Conservation (phyloP, 257 asterid genomes). For the Solanum sparsipilum region DNA sequence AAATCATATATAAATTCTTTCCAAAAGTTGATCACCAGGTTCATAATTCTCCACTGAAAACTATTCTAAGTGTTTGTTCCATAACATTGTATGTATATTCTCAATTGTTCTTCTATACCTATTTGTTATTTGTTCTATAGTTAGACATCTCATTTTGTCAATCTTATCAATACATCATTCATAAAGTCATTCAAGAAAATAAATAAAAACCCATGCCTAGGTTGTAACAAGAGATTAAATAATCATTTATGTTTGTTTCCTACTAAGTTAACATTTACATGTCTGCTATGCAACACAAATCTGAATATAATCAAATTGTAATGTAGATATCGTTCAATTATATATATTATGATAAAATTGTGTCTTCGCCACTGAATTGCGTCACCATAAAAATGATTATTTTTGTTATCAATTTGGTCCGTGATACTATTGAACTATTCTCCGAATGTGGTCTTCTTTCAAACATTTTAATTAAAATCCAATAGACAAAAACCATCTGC, state of each 20-base stretch:
- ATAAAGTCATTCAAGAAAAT: background rate
- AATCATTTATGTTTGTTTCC: background rate
- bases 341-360: too few relatives aligned
- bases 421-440: background rate
- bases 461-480: background rate
- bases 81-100: background rate
- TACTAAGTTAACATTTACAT: background rate
- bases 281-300: too few relatives aligned
- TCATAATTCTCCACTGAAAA: background rate
- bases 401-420: background rate
- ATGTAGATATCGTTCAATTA: rapidly evolving
- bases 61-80: background rate
- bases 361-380: background rate
- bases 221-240: background rate
- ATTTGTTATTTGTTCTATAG: background rate
- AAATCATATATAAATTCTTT: background rate
- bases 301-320: rapidly evolving
- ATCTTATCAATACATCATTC: background rate
- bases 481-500: background rate
- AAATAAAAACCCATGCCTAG: background rate
- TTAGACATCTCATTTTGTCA: background rate
- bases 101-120: background rate
- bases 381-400: background rate
- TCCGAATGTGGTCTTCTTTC: background rate
- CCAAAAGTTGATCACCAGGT: background rate